phyloP scores from a whole-genome alignment of 495 filamentous ascomycete species.

The Lasiosphaeria ovina region DNA sequence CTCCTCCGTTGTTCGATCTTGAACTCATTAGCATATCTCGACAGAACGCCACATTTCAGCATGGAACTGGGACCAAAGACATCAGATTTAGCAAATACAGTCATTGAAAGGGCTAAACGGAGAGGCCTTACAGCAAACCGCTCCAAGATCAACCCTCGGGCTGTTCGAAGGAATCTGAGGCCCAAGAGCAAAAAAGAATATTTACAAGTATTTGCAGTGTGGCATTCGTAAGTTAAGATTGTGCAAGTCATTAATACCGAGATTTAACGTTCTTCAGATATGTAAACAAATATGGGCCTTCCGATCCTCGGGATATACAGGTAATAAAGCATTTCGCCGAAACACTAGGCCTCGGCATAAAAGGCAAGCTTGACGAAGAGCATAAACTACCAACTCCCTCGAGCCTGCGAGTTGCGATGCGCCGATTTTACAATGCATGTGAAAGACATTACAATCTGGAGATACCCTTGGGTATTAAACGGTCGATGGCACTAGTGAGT shows the following conservation, averaged over 20 bases:
- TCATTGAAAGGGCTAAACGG: slow-evolving; percentile 9
- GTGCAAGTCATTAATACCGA: not conserved
- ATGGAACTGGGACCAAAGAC: not conserved
- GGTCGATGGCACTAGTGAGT: slow-evolving; percentile 11
- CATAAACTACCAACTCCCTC: not conserved
- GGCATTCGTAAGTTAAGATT: slow-evolving; percentile 8
- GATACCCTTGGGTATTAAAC: slow-evolving; percentile 12
- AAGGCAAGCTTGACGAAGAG: slow-evolving; percentile 5
- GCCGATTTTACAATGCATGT: slow-evolving; percentile 8
- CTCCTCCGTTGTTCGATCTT: slow-evolving; percentile 10
- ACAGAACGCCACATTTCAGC: slow-evolving; percentile 5
- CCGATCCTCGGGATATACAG: slow-evolving; percentile 11
- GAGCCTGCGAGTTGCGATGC: slow-evolving; percentile 2
- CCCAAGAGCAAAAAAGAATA: slow-evolving; percentile 5
- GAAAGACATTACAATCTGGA: slow-evolving; percentile 8
- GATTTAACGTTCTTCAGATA: not conserved
- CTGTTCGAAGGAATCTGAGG: slow-evolving; percentile 12
- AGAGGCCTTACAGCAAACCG: slow-evolving; percentile 4
- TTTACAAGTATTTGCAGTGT: slow-evolving; percentile 8
- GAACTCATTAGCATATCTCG: slow-evolving; percentile 1
- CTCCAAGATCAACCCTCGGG: slow-evolving; percentile 7
- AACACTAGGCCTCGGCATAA: not conserved
- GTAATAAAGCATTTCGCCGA: slow-evolving; percentile 12
- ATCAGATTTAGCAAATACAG: slow-evolving; percentile 8
- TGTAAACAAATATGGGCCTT: slow-evolving; percentile 9